phyloP scores from a whole-genome alignment of 768 basidiomycete species.

The Leccinellum albellum region DNA sequence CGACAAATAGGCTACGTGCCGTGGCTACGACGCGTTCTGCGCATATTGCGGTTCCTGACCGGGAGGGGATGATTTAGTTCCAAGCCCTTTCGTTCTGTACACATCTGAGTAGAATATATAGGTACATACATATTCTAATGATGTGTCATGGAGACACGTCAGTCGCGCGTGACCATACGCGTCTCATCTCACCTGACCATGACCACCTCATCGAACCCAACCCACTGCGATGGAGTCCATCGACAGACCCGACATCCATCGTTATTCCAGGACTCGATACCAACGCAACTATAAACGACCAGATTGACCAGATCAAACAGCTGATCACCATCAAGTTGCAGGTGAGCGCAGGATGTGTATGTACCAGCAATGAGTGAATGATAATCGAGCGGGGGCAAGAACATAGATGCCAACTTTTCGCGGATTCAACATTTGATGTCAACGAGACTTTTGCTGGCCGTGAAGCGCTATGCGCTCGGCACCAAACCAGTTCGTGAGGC shows the following conservation, averaged over 20 bases:
- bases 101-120: no score
- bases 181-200: slow-evolving; percentile 22
- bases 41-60: slow-evolving; percentile 49
- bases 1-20: slow-evolving; percentile 63
- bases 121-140: no score
- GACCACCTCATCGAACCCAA: slow-evolving; percentile 53
- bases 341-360: slow-evolving; percentile 37
- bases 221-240: slow-evolving; percentile 65
- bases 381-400: slow-evolving; percentile 40
- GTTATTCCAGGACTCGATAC: slow-evolving; percentile 70
- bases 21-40: slow-evolving; percentile 38
- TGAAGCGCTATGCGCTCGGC: slow-evolving; percentile 84
- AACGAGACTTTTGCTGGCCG: slow-evolving; percentile 75
- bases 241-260: slow-evolving; percentile 58
- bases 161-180: slow-evolving; percentile 25
- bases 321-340: slow-evolving; percentile 90
- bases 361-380: slow-evolving; percentile 3
- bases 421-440: slow-evolving; percentile 84
- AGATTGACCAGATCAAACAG: slow-evolving; percentile 95
- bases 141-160: no score
- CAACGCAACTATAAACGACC: slow-evolving; percentile 64
- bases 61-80: slow-evolving; percentile 60
- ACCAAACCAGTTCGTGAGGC: slow-evolving; percentile 88
- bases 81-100: no score
- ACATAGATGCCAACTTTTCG: slow-evolving; percentile 92